These are phyloP conservation scores for Davidsoniella australis DNA, from an alignment of 2,329 filamentous ascomycete genomes.

Conservation along the genomic window DNA sequence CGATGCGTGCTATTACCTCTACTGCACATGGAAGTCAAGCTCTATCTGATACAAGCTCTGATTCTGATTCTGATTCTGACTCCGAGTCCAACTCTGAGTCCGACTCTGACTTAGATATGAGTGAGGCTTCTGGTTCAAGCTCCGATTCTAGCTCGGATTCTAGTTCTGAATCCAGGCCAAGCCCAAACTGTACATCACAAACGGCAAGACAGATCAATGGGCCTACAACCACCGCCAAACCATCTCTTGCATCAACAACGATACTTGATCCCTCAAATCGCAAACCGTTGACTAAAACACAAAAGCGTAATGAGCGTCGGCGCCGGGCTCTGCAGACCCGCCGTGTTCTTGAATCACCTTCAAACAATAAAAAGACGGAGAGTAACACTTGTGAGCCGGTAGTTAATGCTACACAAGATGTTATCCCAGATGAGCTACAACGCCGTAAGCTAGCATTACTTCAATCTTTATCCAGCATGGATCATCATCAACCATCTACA, in stretches of 20 bases:
- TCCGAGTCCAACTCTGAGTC: constrained; percentile 5
- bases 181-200: background rate
- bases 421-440: background rate
- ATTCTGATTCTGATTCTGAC: background rate
- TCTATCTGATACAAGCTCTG: constrained; percentile 10
- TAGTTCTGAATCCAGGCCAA: background rate
- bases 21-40: background rate
- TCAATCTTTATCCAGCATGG: constrained; percentile 27
- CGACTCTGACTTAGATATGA: background rate
- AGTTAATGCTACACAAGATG: no score
- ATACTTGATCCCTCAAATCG: no score
- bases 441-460: constrained; percentile 5
- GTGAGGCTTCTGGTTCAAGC: background rate
- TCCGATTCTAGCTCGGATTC: background rate
- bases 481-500: no score
- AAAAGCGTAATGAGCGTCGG: constrained; percentile 9
- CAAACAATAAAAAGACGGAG: no score
- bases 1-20: background rate
- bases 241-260: no score
- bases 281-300: constrained; percentile 5
- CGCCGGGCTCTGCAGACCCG: constrained; percentile 1
- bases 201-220: no score
- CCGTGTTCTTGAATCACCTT: background rate
- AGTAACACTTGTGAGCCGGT: no score
- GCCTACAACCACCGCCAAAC: background rate